phyloP scores from a whole-genome alignment of 2,329 filamentous ascomycete genomes.

The Colletotrichum sp. region DNA sequence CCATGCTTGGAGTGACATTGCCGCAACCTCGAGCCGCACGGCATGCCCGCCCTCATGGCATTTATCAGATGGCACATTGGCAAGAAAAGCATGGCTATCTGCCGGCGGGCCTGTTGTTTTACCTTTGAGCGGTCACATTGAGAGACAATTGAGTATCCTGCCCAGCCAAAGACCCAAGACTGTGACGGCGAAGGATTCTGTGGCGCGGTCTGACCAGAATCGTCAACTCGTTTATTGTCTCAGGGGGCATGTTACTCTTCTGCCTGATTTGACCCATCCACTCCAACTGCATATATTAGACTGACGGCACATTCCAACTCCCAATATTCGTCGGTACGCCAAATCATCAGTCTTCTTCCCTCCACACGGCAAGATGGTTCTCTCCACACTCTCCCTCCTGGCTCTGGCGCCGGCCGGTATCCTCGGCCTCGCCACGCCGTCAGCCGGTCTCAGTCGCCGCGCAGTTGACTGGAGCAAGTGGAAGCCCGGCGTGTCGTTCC shows the following conservation, averaged over 20 bases:
- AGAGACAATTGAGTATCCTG: neutral
- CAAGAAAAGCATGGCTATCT: neutral
- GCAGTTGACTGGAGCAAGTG: constrained; percentile 21
- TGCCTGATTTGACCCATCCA: neutral
- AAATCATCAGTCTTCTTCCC: neutral
- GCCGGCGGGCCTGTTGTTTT: neutral
- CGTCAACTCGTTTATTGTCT: neutral
- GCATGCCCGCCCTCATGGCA: neutral
- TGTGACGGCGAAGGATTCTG: neutral
- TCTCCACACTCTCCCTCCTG: neutral
- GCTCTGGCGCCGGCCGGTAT: neutral
- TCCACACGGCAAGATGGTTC: neutral
- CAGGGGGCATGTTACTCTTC: neutral
- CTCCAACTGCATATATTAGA: neutral
- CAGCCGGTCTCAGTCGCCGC: neutral
- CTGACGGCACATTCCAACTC: neutral
- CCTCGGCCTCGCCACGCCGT: neutral
- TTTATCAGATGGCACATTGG: neutral
- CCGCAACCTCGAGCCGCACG: neutral
- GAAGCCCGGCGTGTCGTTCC: constrained; percentile 33
- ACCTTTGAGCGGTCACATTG: neutral
- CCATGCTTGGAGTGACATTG: neutral
- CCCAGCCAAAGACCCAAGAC: neutral
- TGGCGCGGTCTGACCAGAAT: neutral
- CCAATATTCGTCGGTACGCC: neutral